phyloP scores from a whole-genome alignment of 2,329 filamentous ascomycete species.

The Cladosporium oxysporum region DNA sequence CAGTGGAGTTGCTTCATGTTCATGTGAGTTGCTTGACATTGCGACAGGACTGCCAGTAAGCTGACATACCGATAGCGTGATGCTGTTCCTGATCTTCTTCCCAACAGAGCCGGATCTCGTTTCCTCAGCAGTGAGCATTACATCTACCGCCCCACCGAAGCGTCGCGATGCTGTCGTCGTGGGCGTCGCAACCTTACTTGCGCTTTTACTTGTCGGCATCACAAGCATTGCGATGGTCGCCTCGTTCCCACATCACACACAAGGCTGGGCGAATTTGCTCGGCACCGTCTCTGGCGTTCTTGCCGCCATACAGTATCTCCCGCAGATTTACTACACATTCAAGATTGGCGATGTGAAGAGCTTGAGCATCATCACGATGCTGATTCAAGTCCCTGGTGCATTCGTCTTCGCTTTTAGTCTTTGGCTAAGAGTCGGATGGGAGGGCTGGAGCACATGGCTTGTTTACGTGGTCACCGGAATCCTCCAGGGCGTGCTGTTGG shows the following conservation, averaged over 20 bases:
- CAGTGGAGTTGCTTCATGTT: slow-evolving; percentile 91
- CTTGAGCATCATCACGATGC: slow-evolving; percentile 96
- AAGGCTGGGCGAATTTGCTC: slow-evolving; percentile 80
- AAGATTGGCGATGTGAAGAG: slow-evolving; percentile 83
- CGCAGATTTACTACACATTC: slow-evolving; percentile 93
- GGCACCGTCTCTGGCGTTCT: slow-evolving; percentile 77
- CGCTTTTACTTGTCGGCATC: slow-evolving; percentile 71
- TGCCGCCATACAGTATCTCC: slow-evolving; percentile 87
- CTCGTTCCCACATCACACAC: slow-evolving; percentile 63
- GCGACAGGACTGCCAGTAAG: background rate
- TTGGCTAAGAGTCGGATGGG: slow-evolving; percentile 67
- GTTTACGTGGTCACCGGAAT: slow-evolving; percentile 83
- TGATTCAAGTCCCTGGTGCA: slow-evolving; percentile 92
- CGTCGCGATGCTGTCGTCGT: slow-evolving; percentile 80
- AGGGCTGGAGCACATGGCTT: slow-evolving; percentile 94
- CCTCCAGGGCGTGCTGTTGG: slow-evolving; percentile 79
- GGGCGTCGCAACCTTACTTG: slow-evolving; percentile 69
- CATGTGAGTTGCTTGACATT: slow-evolving; percentile 63
- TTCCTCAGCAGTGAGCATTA: slow-evolving; percentile 43
- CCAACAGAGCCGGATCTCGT: slow-evolving; percentile 47
- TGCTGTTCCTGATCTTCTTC: slow-evolving; percentile 95
- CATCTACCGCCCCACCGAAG: slow-evolving; percentile 55
- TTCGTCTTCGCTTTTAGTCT: slow-evolving; percentile 87
- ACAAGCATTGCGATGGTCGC: slow-evolving; percentile 65
- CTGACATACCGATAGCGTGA: slow-evolving; percentile 59